Evolutionary conservation across 202 grass and related monocot genomes (phyloP).

Genomic region (Thinopyrum obtusiflorum): DNA sequence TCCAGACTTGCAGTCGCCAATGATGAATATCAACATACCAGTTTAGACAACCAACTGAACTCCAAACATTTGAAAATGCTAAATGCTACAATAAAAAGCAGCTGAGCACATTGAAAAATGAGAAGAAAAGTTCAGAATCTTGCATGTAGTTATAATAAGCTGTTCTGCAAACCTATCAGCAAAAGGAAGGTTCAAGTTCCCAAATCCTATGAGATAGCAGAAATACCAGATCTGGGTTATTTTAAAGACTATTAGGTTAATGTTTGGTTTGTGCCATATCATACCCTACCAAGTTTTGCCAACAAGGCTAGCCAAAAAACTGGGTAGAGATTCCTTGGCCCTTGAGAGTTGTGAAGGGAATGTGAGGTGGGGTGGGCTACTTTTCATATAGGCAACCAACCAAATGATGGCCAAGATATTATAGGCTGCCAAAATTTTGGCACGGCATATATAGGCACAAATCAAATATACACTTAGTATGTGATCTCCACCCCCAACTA

Average conservation of each 20-base stretch:
- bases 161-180: slow-evolving; percentile 21
- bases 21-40: neutral
- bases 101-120: neutral
- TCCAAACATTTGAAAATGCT: neutral
- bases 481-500: too few species aligned
- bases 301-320: neutral
- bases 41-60: neutral
- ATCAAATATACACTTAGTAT: too few species aligned
- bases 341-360: neutral
- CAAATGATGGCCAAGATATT: too few species aligned
- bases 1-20: neutral
- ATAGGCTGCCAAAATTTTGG: too few species aligned
- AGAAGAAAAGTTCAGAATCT: neutral
- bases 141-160: neutral
- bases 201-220: neutral
- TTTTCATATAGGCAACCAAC: too few species aligned
- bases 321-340: neutral
- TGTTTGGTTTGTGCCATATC: neutral
- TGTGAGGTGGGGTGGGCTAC: neutral
- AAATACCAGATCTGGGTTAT: neutral
- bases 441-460: too few species aligned
- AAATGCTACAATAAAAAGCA: neutral
- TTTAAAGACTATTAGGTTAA: neutral
- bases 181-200: slow-evolving; percentile 12
- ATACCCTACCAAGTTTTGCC: neutral